Base-by-base conservation (phyloP, 1,139 yeast genomes). In the Protomyces macrosporus region DNA sequence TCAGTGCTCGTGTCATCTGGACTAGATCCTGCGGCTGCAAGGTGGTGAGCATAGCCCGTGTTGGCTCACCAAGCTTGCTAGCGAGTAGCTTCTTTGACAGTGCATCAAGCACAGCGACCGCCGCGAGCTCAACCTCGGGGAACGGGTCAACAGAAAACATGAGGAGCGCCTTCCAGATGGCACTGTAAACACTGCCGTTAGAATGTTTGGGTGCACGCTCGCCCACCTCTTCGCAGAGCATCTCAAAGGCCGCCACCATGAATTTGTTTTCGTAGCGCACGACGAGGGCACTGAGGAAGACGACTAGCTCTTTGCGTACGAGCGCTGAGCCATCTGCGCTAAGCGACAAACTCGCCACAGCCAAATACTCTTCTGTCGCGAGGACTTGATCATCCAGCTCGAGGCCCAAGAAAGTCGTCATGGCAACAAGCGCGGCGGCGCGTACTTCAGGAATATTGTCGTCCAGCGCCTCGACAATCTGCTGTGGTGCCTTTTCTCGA, bases 371-470 rank as follows among this genome's bases (percentile, higher is more conserved):
- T 68, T 77, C 78, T 45, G 77, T 71, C 51, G 76, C 78, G 14
- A 58, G 60, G 33, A 69, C 70, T 37, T 74, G 70, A 12, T 69
- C 66, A 30, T 65, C 65, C 36, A 79, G 84, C 6, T 87, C 83
- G n/a, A 65, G 60, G 34, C 69, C 71, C 42, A 90, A 75, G 72
- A 87, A 89, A 40, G 84, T 84, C 1, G 91, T 84, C 58, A 93
- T 76, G 0, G 96, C 89, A 56, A 86, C 78, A 9, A 93, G 78
- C 9, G 90, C 84, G 0, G 98, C 89, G 0, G 97, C 87, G 66
- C 98, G 79, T 0, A 93, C 96, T 74, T 93, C 99, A 0, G 98
- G 97, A 55, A 91, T 90, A 0, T 97, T 97, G 73, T 93, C 98
- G 67, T 82, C 83, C 39, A 90, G 78, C 58, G 88, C 76, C 42